Conservation (phyloP, 2,329 filamentous ascomycete species). For the Penicillium thymicola region DNA sequence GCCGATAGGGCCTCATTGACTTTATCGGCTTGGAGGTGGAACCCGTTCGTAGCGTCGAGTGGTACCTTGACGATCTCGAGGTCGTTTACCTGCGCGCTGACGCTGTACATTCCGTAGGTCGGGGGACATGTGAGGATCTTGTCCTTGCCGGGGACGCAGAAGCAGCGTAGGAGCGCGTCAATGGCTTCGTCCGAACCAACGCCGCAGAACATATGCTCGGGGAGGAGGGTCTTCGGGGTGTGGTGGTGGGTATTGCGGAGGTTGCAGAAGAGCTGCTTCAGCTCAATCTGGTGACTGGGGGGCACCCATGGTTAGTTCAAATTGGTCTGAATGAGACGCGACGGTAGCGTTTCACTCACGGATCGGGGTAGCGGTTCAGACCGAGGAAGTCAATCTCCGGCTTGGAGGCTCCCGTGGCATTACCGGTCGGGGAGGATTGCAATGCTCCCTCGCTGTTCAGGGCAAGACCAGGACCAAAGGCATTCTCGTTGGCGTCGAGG, state of each 20-base stretch:
- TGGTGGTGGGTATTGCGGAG: conserved; percentile 80
- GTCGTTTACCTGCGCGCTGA: conserved; percentile 93
- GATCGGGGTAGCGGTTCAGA: conserved; percentile 92
- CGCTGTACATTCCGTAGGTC: conserved; percentile 97
- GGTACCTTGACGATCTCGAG: conserved; percentile 83
- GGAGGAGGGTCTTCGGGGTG: conserved; percentile 68
- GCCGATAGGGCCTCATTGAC: conserved; percentile 65
- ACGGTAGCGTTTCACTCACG: conserved; percentile 43
- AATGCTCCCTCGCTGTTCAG: conserved; percentile 50
- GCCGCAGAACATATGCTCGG: conserved; percentile 87
- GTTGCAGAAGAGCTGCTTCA: conserved; percentile 83
- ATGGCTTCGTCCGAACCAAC: conserved; percentile 97
- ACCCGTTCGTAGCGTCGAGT: conserved; percentile 66
- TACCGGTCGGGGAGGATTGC: conserved; percentile 42
- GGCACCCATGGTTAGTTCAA: neutral
- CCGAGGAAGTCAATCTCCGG: conserved; percentile 72
- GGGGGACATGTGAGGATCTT: conserved; percentile 93
- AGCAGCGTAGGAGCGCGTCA: conserved; percentile 87
- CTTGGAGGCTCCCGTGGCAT: conserved; percentile 41
- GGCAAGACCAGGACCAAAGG: conserved; percentile 77
- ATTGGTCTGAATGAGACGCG: neutral
- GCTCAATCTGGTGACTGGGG: conserved; percentile 69
- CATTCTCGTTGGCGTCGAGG: conserved; percentile 97
- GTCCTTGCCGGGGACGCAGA: conserved; percentile 82
- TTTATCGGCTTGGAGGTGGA: conserved; percentile 68